Percentiles rank a stretch among this genome's conserved stretches.
phyloP scores from a whole-genome alignment of 768 basidiomycete species.

The Mycena rebaudengoi region DNA sequence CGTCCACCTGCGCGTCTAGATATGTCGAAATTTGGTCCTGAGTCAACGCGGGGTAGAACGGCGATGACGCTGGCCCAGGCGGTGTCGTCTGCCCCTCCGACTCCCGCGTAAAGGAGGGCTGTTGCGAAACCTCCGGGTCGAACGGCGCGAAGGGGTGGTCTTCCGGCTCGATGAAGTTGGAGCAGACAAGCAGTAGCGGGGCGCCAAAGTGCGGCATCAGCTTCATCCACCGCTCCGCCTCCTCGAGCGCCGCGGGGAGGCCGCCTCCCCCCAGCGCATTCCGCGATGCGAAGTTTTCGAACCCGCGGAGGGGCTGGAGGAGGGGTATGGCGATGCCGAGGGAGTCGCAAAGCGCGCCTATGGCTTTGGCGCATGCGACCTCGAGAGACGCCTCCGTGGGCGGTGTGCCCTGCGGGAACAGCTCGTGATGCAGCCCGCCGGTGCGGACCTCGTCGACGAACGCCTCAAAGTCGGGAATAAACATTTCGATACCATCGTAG shows the following conservation, averaged over 20 bases:
- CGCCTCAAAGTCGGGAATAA: constrained; percentile 35
- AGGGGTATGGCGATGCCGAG: constrained; percentile 37
- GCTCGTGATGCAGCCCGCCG: constrained; percentile 24
- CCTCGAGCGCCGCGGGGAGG: constrained; percentile 32
- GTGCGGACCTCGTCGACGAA: constrained; percentile 32
- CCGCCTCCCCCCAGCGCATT: constrained; percentile 20
- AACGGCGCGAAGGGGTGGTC: constrained; percentile 26
- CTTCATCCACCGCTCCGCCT: constrained; percentile 40
- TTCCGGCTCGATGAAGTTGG: constrained; percentile 36
- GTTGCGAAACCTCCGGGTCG: neutral
- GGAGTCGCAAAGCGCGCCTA: constrained; percentile 29
- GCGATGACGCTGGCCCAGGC: constrained; percentile 7
- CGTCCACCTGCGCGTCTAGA: constrained; percentile 34
- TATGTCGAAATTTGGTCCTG: constrained; percentile 30
- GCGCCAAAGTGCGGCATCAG: constrained; percentile 39
- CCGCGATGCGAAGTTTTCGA: constrained; percentile 41
- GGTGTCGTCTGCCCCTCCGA: neutral
- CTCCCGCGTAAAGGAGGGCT: neutral
- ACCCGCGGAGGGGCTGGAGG: constrained; percentile 46
- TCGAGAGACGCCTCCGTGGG: constrained; percentile 20
- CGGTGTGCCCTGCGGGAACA: constrained; percentile 27
- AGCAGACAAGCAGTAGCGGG: constrained; percentile 46
- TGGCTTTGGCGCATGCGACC: constrained; percentile 33
- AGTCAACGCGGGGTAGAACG: constrained; percentile 7
- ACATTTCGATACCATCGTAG: constrained; percentile 44